Base-by-base conservation (phyloP, 305 asterid genomes). In the Vinca major region DNA sequence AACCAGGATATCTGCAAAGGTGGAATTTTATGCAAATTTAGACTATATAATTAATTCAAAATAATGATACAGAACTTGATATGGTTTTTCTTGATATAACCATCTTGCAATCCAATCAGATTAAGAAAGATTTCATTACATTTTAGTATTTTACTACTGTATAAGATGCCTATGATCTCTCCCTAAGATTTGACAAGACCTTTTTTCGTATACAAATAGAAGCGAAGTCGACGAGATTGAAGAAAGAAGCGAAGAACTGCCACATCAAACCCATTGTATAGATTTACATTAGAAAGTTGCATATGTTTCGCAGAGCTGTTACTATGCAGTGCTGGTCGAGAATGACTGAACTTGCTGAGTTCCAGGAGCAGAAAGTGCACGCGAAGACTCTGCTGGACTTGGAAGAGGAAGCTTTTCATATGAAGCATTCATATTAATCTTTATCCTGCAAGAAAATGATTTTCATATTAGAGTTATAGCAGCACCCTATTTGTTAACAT, bases 381-480 rank as follows among this genome's bases (percentile, higher is more conserved):
- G 20, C 21, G 71, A 67, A 55, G 79, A 55, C 69, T 65, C 86
- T 36, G 66, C 1, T 0, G 82, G 60, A 63, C 71, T 71, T n/a
- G 79, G 43, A 68, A 71, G 79, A 2, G 78, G 78, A 71, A 78
- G 69, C 67, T 82, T 82, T 39, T 82, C 96, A 65, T 79, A 85
- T 17, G 95, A 80, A 36, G 87, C 86, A 62, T 83, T 84, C 99
- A 93, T 93, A 85, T 91, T 93, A 66, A 93, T 85, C 83, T 81
- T 91, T 79, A 93, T 93, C 92, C 99, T 91, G 92, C 87, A 83
- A 64, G 53, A 58, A 14, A 14, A 55, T 16, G n/a, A 48, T 6
- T 7, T 72, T 50, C 63, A 10, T 36, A 16, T n/a, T 10, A 7
- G 4, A 40, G 17, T 5, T 16, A 39, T 40, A 48, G 52, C n/a